These are phyloP conservation scores for Rhizopogon roseolus DNA, from an alignment of 768 basidiomycete genomes.

Conservation along the genomic window DNA sequence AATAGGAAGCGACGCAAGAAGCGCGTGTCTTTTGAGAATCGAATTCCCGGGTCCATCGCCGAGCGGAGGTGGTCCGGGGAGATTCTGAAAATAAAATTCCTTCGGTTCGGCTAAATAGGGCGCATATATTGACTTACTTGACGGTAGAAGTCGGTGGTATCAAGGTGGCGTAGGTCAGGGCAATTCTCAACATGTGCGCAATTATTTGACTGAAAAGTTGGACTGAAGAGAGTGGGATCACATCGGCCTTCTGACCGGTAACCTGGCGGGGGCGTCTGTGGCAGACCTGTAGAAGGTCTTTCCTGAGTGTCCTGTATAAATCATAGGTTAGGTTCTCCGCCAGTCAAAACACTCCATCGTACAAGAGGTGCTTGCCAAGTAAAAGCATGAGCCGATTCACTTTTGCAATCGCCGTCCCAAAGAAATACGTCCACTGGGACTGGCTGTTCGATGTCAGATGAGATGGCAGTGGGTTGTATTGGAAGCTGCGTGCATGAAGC, in stretches of 20 bases:
- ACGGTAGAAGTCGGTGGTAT: conserved; percentile 2
- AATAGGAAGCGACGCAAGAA: conserved; percentile 57
- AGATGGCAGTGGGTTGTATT: neutral
- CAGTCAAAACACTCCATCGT: neutral
- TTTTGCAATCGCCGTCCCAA: too few species aligned
- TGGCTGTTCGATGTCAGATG: neutral
- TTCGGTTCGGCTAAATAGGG: neutral
- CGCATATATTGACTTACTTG: conserved; percentile 19
- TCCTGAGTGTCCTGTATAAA: neutral
- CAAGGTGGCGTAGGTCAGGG: too few species aligned
- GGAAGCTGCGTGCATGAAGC: neutral
- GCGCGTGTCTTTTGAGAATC: conserved; percentile 48
- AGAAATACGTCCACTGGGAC: neutral
- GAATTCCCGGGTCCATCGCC: conserved; percentile 29
- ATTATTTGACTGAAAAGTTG: neutral
- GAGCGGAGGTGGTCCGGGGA: neutral
- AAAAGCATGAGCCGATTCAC: neutral
- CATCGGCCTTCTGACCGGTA: neutral
- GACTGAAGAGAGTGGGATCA: neutral
- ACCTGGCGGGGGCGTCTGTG: neutral
- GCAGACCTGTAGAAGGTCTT: neutral
- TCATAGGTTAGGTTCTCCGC: neutral
- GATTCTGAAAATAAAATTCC: neutral
- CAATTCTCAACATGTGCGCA: neutral
- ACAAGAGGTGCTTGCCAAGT: neutral